Base-by-base conservation (phyloP, 139 green algal species). In the Microglena sp. region DNA sequence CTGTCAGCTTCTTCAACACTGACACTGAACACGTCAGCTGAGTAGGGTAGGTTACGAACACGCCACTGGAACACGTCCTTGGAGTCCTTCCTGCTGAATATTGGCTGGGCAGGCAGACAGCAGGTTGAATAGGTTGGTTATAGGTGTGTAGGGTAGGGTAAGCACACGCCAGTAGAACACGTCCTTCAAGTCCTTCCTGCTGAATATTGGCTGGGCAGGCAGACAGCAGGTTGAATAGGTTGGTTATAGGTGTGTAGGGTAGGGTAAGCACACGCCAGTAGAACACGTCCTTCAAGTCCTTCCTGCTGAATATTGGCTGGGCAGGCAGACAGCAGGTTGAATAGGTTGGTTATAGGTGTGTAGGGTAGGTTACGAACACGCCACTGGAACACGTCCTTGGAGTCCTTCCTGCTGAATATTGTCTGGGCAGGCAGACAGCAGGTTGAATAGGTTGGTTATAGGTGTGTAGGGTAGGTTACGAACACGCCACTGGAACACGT, bases 361-460 rank as follows among this genome's bases (percentile, higher is more conserved):
- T 76, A 82, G 2, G 75, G 67, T 32, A 82, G 58, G 64, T 82
- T 82, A n/a, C 75, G 66, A 24, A 82, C 64, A 2, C 70, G 62
- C 75, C 70, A 81, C 57, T 75, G 65, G 45, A 81, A 81, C 5
- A 35, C 35, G 22, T 68, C 36, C 2, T 45, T n/a, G 1, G 60
- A 61, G 69, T 81, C 74, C 59, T 72, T 64, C 15, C 70, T 66
- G 22, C 8, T 56, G 55, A 77, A 77, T 6, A 59, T 33, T 4
- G 70, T 66, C 71, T 73, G 65, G n/a, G n/a, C n/a, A n/a, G n/a
- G n/a, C n/a, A n/a, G n/a, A n/a, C n/a, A n/a, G n/a, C n/a, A n/a
- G n/a, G n/a, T n/a, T n/a, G n/a, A n/a, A n/a, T n/a, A n/a, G n/a
- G n/a, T n/a, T n/a, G n/a, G n/a, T n/a, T n/a, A n/a, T n/a, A n/a